Evolutionary conservation across 2,329 filamentous ascomycete species (phyloP), one percentile per base, ranked within the genome.

Genomic region (Botryotinia narcissicola): DNA sequence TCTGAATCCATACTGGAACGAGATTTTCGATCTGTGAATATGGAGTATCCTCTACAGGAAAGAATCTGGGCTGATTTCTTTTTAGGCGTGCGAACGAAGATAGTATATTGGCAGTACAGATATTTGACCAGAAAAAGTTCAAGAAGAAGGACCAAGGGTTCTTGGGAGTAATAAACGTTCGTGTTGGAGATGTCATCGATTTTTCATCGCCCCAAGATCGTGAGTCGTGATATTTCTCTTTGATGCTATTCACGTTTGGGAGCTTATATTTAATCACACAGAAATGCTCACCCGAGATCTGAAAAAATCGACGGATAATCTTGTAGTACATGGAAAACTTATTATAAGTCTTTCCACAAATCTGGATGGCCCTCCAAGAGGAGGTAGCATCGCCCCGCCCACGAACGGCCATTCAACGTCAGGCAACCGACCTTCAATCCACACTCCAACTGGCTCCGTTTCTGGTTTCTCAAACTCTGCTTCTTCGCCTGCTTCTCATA

Each of bases 61-160:
- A 61, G 48, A 57, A 14, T 68, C 63, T 59, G 69, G 70, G 67
- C 78, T 79, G 77, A 76, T 78, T 73, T 60, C 64, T 70, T 35
- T 79, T 74, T 82, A 98, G 96, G 86, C 89, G 89, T 82, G 95
- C 94, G 75, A 96, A 92, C 75, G 96, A 99, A 82, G 95, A 97
- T 80, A 97, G 95, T 83, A 98, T 99, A 80, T 87, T 99, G 66
- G 96, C 96, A 12, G 95, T 99, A 64, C 96, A 99, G 82, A 97
- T 99, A 72, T 99, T 99, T 82, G 96, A 99, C 84, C 96, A 99
- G 84, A 98, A 98, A 87, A 99, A 99, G 85, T 99, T 99, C 86
- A 99, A 99, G 88, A 99, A 99, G 90, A 99, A 98, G 94, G 96
- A 99, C 79, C 96, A 99, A 83, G 96, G 96, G 14, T 99, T 99